Conservation (phyloP, 305 asterid genomes). For the Nicotiana rustica region DNA sequence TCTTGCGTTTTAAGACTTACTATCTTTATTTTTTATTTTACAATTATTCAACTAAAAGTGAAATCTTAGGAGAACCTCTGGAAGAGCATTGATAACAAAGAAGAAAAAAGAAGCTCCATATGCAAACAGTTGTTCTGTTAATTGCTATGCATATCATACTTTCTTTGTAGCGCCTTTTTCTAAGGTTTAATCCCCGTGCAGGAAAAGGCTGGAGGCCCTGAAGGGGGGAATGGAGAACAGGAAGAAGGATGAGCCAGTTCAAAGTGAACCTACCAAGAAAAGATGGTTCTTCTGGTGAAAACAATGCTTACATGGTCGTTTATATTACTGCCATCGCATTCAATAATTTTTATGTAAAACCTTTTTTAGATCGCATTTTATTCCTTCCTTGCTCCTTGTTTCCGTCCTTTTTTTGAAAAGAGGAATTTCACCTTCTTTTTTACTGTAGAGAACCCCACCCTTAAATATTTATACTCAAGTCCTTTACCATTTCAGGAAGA, state of each 20-base stretch:
- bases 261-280: slow-evolving; percentile 50
- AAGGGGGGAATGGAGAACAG: slow-evolving; percentile 77
- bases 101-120: background rate
- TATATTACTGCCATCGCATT: background rate
- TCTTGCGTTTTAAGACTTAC: background rate
- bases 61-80: background rate
- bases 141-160: background rate
- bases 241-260: slow-evolving; percentile 53
- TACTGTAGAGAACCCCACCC: background rate
- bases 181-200: slow-evolving; percentile 39
- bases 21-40: background rate
- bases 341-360: slow-evolving; percentile 10
- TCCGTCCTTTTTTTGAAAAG: background rate
- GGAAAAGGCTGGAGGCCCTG: slow-evolving; percentile 77
- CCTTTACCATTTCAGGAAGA: too few species aligned
- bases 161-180: background rate
- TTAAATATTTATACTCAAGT: background rate
- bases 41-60: background rate
- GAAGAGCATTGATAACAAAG: background rate
- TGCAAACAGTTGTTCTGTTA: background rate
- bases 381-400: background rate
- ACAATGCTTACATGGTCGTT: background rate
- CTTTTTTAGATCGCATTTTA: background rate
- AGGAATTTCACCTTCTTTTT: background rate
- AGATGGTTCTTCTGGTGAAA: slow-evolving; percentile 85